Conservation (phyloP, 1,284 basidiomycete species). For the Amylostereum chailletii region DNA sequence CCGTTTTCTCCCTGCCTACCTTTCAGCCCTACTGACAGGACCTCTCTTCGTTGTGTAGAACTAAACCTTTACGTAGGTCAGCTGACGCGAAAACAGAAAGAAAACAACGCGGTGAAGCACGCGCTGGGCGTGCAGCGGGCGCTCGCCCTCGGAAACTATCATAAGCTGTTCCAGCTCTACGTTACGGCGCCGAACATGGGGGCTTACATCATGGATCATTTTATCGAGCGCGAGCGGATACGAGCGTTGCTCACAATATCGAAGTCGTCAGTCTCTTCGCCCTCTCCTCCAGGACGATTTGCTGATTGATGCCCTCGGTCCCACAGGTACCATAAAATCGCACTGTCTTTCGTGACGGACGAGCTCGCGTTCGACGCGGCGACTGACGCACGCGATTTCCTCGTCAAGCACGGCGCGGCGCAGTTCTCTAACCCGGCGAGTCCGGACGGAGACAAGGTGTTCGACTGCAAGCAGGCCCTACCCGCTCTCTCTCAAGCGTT, state of each 20-base stretch:
- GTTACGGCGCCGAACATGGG: slow-evolving; percentile 91
- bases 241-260: slow-evolving; percentile 85
- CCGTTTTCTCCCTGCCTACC: not conserved
- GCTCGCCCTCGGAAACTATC: slow-evolving; percentile 89
- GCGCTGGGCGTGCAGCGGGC: slow-evolving; percentile 86
- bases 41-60: slow-evolving; percentile 42
- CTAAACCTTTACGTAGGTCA: slow-evolving; percentile 93
- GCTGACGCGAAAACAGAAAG: slow-evolving; percentile 86
- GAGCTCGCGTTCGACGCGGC: slow-evolving; percentile 80
- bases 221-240: slow-evolving; percentile 87
- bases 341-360: slow-evolving; percentile 69
- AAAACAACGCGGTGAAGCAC: slow-evolving; percentile 73
- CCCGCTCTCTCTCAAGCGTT: slow-evolving; percentile 46
- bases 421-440: slow-evolving; percentile 59
- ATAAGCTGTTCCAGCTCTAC: slow-evolving; percentile 85
- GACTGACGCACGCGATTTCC: slow-evolving; percentile 61
- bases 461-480: slow-evolving; percentile 59
- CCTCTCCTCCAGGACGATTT: not conserved
- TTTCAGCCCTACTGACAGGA: slow-evolving; percentile 5
- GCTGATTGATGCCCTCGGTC: slow-evolving; percentile 1
- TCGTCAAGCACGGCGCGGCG: slow-evolving; percentile 62
- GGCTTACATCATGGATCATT: slow-evolving; percentile 98
- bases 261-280: slow-evolving; percentile 67
- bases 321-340: slow-evolving; percentile 69
- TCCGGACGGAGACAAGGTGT: slow-evolving; percentile 47